These are phyloP conservation scores for Neonectria magnoliae DNA, from an alignment of 2,329 filamentous ascomycete genomes.

Conservation along the genomic window DNA sequence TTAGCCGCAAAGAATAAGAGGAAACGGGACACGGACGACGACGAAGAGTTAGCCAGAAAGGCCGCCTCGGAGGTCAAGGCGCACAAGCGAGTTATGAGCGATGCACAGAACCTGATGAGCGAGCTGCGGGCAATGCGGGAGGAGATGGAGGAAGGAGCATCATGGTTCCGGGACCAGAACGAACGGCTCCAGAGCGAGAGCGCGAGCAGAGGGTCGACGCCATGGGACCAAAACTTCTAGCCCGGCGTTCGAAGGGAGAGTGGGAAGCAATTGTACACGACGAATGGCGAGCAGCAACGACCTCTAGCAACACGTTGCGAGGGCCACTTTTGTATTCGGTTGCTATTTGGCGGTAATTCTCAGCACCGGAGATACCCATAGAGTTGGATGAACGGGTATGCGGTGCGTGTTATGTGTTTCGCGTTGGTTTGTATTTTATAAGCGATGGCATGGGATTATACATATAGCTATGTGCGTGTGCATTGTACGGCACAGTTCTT, in stretches of 20 bases:
- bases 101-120: slow-evolving; percentile 51
- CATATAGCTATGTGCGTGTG: slow-evolving; percentile 18
- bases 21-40: slow-evolving; percentile 46
- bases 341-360: slow-evolving; percentile 14
- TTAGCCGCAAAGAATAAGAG: slow-evolving; percentile 44
- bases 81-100: slow-evolving; percentile 55
- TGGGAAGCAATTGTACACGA: not conserved
- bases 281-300: not conserved
- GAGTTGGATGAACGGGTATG: slow-evolving; percentile 36
- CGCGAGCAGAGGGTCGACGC: slow-evolving; percentile 47
- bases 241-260: slow-evolving; percentile 14
- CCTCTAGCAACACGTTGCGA: not conserved
- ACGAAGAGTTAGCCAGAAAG: slow-evolving; percentile 27
- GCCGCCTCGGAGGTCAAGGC: slow-evolving; percentile 35
- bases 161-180: slow-evolving; percentile 59
- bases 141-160: slow-evolving; percentile 58
- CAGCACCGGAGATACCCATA: slow-evolving; percentile 37
- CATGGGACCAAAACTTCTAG: slow-evolving; percentile 48
- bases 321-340: slow-evolving; percentile 16
- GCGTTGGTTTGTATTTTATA: slow-evolving; percentile 26
- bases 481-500: slow-evolving; percentile 24
- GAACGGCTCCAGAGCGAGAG: slow-evolving; percentile 53
- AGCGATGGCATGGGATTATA: slow-evolving; percentile 25
- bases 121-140: slow-evolving; percentile 55
- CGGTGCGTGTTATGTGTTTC: slow-evolving; percentile 14